phyloP scores from a whole-genome alignment of 352 stramenopile genomes.

The Paralagenidium karlingii region DNA sequence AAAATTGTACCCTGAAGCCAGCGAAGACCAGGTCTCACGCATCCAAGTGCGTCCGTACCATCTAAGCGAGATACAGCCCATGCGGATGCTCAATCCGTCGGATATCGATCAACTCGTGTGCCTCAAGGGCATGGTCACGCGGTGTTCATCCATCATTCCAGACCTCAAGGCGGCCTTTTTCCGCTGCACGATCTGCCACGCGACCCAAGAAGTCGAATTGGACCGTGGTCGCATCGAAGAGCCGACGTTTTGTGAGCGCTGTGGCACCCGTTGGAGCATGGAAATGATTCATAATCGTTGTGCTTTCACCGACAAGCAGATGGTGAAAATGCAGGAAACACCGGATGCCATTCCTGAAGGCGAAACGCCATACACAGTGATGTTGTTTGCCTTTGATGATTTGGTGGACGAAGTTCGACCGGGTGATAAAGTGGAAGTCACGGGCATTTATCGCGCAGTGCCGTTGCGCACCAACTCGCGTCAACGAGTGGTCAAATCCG shows the following conservation, averaged over 20 bases:
- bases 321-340: constrained; percentile 97
- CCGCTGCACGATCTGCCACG: constrained; percentile 89
- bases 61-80: constrained; percentile 85
- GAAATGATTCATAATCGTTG: constrained; percentile 97
- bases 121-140: constrained; percentile 97
- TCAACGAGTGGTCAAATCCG: constrained; percentile 89
- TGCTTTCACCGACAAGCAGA: constrained; percentile 97
- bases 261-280: constrained; percentile 87
- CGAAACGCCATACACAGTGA: constrained; percentile 96
- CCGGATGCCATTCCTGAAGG: constrained; percentile 96
- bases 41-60: constrained; percentile 97
- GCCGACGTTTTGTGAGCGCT: constrained; percentile 83
- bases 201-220: constrained; percentile 84
- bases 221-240: constrained; percentile 95
- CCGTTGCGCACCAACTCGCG: constrained; percentile 89
- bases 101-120: constrained; percentile 96
- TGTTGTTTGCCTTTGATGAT: constrained; percentile 97
- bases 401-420: constrained; percentile 95
- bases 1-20: constrained; percentile 24
- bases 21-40: constrained; percentile 37
- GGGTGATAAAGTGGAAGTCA: constrained; percentile 94
- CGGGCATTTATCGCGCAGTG: constrained; percentile 95
- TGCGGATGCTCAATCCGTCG: constrained; percentile 94
- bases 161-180: constrained; percentile 98
- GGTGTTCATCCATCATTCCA: constrained; percentile 93